Percentiles rank a stretch among this genome's conserved stretches.
Evolutionary conservation across 345 rosid species (phyloP).

Genomic region (Citropsis articulata): DNA sequence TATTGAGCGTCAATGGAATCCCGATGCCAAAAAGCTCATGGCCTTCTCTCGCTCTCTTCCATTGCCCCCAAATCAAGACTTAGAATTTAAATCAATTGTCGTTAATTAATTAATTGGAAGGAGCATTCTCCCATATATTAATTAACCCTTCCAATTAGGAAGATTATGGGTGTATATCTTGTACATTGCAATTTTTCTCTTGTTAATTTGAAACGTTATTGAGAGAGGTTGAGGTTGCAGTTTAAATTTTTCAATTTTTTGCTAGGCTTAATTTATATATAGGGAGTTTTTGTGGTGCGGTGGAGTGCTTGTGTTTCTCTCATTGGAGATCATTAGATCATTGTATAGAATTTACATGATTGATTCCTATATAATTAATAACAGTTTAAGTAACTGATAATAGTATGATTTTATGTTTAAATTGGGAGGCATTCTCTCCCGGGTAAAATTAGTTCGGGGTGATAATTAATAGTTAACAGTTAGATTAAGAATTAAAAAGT

Average conservation of each 20-base stretch:
- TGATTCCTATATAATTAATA: background rate
- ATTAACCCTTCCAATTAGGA: background rate
- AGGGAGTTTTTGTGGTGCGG: background rate
- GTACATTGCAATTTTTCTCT: conserved; percentile 10
- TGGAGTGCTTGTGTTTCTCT: background rate
- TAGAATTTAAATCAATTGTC: background rate
- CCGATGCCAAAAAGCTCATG: conserved; percentile 21
- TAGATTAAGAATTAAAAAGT: too few species aligned
- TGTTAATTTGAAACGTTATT: background rate
- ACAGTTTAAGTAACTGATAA: background rate
- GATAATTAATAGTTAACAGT: too few species aligned
- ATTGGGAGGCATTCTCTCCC: too few species aligned
- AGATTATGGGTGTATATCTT: conserved; percentile 14
- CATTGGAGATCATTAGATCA: background rate
- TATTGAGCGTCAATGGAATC: conserved; percentile 39
- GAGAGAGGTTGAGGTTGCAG: background rate
- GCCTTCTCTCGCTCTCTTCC: background rate
- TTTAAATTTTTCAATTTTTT: background rate
- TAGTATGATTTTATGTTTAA: background rate
- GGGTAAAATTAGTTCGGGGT: background rate
- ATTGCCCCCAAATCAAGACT: background rate
- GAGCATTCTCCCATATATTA: background rate
- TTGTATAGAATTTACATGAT: background rate
- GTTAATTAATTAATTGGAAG: background rate
- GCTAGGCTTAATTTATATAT: background rate